phyloP scores from a whole-genome alignment of 2,329 filamentous ascomycete genomes.

The Paracoccidioides brasiliensis region DNA sequence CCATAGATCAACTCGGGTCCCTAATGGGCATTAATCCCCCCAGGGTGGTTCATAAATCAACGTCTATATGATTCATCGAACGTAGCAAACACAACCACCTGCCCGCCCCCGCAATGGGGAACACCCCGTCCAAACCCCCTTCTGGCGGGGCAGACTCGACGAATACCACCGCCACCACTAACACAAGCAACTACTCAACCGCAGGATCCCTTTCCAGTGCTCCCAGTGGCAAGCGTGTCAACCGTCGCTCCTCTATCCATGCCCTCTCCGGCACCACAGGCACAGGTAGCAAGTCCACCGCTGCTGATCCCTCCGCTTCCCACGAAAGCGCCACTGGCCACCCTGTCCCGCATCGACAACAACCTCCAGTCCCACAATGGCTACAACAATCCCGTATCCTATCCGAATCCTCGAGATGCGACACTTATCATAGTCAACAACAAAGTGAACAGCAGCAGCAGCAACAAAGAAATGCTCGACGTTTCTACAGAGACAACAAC shows the following conservation, averaged over 20 bases:
- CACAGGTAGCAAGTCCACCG: conserved; percentile 21
- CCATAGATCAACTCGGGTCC: no score
- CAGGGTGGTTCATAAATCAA: no score
- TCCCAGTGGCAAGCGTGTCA: conserved; percentile 24
- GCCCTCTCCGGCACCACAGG: conserved; percentile 22
- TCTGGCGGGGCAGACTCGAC: conserved; percentile 11
- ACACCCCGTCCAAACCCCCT: conserved; percentile 34
- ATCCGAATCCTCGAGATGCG: conserved; percentile 17
- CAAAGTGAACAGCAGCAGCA: conserved; percentile 4
- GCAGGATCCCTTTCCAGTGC: conserved; percentile 4
- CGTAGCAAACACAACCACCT: no score
- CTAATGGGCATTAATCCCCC: no score
- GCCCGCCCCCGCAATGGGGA: conserved; percentile 27
- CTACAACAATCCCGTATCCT: conserved; percentile 22
- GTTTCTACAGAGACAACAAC: conserved; percentile 7
- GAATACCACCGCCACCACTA: background rate
- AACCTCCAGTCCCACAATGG: conserved; percentile 28
- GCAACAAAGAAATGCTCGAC: conserved; percentile 10
- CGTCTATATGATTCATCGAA: no score
- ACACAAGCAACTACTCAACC: conserved; percentile 15
- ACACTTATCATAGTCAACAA: conserved; percentile 10
- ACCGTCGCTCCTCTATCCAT: conserved; percentile 30
- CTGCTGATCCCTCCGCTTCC: conserved; percentile 32
- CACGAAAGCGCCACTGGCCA: conserved; percentile 32
- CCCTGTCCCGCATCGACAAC: conserved; percentile 21